Base-by-base conservation (phyloP, 2,329 filamentous ascomycete genomes). In the Biscogniauxia sp. region DNA sequence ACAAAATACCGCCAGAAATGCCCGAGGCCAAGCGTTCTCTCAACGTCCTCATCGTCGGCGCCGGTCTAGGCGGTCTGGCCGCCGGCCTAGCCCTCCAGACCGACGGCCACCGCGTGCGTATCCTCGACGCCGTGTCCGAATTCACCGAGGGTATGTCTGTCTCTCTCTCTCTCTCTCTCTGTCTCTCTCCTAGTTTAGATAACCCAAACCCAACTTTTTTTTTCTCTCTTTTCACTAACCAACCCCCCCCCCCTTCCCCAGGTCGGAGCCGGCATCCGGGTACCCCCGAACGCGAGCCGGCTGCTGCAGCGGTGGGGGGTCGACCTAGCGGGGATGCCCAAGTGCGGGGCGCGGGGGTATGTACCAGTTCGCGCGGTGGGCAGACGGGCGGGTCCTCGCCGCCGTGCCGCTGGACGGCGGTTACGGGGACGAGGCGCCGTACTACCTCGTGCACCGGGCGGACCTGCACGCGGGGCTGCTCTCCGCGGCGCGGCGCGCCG, bases 381-480 rank as follows among this genome's bases (percentile, higher is more conserved):
- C 69, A 17, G 63, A 69, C 37, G 73, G 72, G 2, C 60, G 60
- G 13, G 60, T 66, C 1, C 67, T 75, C 13, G 62, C 66, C 3
- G 63, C 68, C 1, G 49, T 68, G 9, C 65, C 69, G 1, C 71
- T 72, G 32, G 63, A n/a, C 62, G 20, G 64, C 68, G 13, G n/a
- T n/a, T 59, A 66, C 37, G 62, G 59, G 1, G 67, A 74, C 50
- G 69, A 68, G 13, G 74, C 72, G 9, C 71, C 70, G 0, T 77
- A 76, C 52, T 74, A 73, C 55, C 63, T 74, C 2, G 69, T 74
- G 5, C 74, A 76, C 59, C 70, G 74, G n/a, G 74, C 72, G 15
- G 74, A 76, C 55, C 71, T 77, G 15, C 73, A 75, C 60, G 67
- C 67, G 2, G 71, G 69, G 6, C 66, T 76, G 19, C 64, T 75